These are phyloP conservation scores for Tephrocybe sp. DNA, from an alignment of 768 basidiomycete species.

Conservation along the genomic window DNA sequence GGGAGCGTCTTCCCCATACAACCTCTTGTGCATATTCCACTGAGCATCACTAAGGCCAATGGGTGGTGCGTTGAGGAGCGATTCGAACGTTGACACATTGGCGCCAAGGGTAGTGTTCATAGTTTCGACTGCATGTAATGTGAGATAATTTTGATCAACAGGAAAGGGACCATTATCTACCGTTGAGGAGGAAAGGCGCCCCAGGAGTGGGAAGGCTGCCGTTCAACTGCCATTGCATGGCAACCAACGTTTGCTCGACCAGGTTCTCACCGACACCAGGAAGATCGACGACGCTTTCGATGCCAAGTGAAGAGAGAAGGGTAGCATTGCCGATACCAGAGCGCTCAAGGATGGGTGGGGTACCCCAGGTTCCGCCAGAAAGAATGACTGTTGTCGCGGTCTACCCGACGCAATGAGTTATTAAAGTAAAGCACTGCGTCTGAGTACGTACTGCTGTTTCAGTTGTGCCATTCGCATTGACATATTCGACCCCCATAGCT, in stretches of 20 bases:
- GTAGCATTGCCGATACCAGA: not conserved
- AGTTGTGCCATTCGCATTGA: not conserved
- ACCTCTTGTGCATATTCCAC: not conserved
- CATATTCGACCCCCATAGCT: conserved; percentile 1
- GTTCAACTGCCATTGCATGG: conserved; percentile 1
- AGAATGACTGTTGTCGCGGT: not conserved
- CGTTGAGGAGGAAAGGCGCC: not conserved
- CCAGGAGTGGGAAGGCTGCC: not conserved
- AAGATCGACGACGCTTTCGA: not conserved
- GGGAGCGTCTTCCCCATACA: not conserved
- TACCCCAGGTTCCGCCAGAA: not conserved
- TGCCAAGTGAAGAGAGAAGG: not conserved
- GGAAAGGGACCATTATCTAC: not conserved
- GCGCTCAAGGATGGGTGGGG: not conserved
- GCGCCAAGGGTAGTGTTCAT: not conserved
- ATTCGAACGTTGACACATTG: not conserved
- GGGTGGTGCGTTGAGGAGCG: not conserved
- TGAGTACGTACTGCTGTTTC: not conserved
- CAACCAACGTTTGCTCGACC: not conserved
- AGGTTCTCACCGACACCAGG: conserved; percentile 3
- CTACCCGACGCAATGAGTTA: not conserved
- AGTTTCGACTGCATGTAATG: not conserved
- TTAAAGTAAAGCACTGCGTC: not conserved
- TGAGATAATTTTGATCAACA: too few relatives aligned
- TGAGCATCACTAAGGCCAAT: not conserved